Evolutionary conservation across 495 filamentous ascomycete genomes (phyloP).

Genomic region (Aspergillus indologenus): DNA sequence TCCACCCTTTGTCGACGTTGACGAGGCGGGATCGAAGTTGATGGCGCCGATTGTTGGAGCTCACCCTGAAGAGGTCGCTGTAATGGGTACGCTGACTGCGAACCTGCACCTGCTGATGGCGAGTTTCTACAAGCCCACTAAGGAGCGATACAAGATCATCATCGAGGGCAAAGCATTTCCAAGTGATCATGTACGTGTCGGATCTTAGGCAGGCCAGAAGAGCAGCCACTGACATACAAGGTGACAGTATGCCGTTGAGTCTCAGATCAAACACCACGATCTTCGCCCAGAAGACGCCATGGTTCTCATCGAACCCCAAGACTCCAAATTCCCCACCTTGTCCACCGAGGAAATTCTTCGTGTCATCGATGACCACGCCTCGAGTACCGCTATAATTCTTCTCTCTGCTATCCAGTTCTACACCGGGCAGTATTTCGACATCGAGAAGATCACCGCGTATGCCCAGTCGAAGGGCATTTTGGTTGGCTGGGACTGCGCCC

Average conservation of each 20-base stretch:
- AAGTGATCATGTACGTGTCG: conserved; percentile 70
- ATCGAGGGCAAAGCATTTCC: conserved; percentile 94
- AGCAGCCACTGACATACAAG: conserved; percentile 6
- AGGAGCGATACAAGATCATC: conserved; percentile 80
- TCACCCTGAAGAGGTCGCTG: conserved; percentile 70
- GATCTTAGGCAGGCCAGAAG: neutral
- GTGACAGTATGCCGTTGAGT: conserved; percentile 81
- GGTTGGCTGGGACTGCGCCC: conserved; percentile 93
- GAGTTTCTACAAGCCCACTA: conserved; percentile 81
- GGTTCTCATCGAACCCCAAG: conserved; percentile 68
- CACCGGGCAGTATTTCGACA: conserved; percentile 87
- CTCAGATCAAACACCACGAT: conserved; percentile 78
- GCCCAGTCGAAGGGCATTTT: conserved; percentile 73
- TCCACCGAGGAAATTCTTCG: conserved; percentile 71
- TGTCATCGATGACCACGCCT: conserved; percentile 72
- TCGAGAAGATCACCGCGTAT: conserved; percentile 75
- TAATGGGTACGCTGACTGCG: conserved; percentile 91
- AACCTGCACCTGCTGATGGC: conserved; percentile 91
- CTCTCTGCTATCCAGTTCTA: conserved; percentile 95
- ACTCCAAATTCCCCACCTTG: conserved; percentile 50
- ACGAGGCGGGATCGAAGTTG: conserved; percentile 63
- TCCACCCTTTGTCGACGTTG: conserved; percentile 77
- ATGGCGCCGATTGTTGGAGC: conserved; percentile 90
- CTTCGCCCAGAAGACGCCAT: conserved; percentile 67
- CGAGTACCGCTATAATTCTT: conserved; percentile 72